Base-by-base conservation (phyloP, 202 grass and related monocot genomes). In the Cymbopogon flexuosus region DNA sequence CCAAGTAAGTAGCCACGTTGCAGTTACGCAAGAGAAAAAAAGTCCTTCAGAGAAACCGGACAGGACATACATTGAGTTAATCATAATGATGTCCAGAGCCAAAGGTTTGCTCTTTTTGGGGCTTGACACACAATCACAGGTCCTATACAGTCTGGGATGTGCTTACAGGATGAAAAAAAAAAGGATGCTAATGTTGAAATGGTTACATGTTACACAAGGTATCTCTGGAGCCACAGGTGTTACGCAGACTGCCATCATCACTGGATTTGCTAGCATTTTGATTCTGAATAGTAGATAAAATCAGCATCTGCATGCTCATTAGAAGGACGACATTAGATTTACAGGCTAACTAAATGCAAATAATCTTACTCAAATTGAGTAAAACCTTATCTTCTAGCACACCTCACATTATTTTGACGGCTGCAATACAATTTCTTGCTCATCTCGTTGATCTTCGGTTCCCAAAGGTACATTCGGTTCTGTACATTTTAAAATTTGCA, bases 321-420 rank as follows among this genome's bases (percentile, higher is more conserved):
- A 40, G 43, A 42, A 79, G 29, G 66, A 78, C 41, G 27, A 81
- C 18, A 21, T 77, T 74, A 10, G 14, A 18, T 5, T 51, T 52
- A 54, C 6, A 70, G 57, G 47, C 12, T 45, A 45, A 54, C 62
- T 62, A 72, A 86, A 70, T 49, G 47, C 51, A 86, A 67, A 80
- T 19, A 83, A 76, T 47, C 22, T 73, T 35, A 37, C 70, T 65
- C 6, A 14, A 57, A 77, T 71, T 36, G 14, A 52, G 77, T 68
- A 87, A 62, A 83, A 76, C 49, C 42, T 85, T 73, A 31, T 80
- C 60, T 85, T 66, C 76, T 56, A 79, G 86, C 43, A 84, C 33
- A 80, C 74, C 83, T 85, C 84, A 89, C 87, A 81, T 90, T 70
- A 88, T 65, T 70, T n/a, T 75, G 54, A 82, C 61, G 74, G 79